Conservation (phyloP, 768 basidiomycete genomes). For the Ramaria sp. region DNA sequence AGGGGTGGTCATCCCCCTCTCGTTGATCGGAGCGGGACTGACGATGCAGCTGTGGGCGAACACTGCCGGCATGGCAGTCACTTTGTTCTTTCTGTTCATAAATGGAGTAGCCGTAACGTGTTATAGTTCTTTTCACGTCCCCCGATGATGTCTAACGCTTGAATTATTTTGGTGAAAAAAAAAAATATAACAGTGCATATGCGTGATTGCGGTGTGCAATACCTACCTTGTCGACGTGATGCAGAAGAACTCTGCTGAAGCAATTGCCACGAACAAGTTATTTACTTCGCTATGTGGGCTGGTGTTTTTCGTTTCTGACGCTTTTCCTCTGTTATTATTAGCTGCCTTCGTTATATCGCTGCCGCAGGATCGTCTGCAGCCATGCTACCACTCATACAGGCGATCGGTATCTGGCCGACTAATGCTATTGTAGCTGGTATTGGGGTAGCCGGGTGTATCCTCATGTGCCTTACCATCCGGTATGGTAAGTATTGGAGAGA, state of each 20-base stretch:
- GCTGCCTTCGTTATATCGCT: slow-evolving; percentile 3
- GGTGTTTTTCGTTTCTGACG: background rate
- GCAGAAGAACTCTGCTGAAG: slow-evolving; percentile 50
- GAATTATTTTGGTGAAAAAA: no score
- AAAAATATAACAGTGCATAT: slow-evolving; percentile 33
- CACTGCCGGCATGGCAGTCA: slow-evolving; percentile 35
- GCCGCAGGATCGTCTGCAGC: slow-evolving; percentile 1
- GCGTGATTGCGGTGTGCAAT: slow-evolving; percentile 40
- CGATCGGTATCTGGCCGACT: background rate
- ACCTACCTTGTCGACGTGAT: slow-evolving; percentile 52
- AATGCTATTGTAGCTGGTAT: background rate
- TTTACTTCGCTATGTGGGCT: background rate
- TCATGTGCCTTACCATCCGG: background rate
- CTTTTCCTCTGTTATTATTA: background rate
- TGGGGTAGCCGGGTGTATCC: background rate
- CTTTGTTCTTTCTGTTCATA: slow-evolving; percentile 44
- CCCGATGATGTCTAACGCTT: no score
- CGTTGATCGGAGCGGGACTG: slow-evolving; percentile 38
- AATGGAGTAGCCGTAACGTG: slow-evolving; percentile 52
- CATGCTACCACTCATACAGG: background rate
- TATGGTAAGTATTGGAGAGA: background rate
- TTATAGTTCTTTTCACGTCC: background rate
- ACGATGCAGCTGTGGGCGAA: slow-evolving; percentile 42
- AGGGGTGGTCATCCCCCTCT: slow-evolving; percentile 38
- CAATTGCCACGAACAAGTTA: slow-evolving; percentile 43